Evolutionary conservation across 2,329 filamentous ascomycete genomes (phyloP), one percentile per base, ranked within the genome.

Genomic region (Pseudogymnoascus sp.): DNA sequence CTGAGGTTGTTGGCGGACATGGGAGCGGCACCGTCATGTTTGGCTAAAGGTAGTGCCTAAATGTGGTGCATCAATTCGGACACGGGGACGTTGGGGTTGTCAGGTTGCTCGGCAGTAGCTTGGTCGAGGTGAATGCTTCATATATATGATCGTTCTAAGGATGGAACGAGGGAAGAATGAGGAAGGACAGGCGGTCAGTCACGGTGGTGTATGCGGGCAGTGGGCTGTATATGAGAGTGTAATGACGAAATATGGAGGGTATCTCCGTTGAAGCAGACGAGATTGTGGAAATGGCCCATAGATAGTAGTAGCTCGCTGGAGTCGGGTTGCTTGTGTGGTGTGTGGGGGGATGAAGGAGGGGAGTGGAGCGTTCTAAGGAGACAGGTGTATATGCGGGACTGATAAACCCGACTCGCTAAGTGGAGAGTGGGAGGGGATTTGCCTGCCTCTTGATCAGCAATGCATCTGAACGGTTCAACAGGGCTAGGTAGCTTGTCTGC

Each of bases 1-100:
- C 47, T 53, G 47, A 53, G 6, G 47, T 31, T 16, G 47, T 53
- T 53, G n/a, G 29, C 19, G 59, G 59, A 61, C 59, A 61, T 42
- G 59, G 59, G 59, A 61, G 59, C 19, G 59, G 33, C 31, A 61
- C 29, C 29, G 59, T 61, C 59, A 61, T 61, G 59, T 24, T 61
- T 37, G 59, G 47, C 47, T 53, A 53, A 53, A 53, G 47, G 47
- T 10, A 53, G 47, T 31, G 47, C 47, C 47, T 53, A 53, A 53
- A 53, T 31, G 47, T 31, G 47, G 47, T 53, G 47, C 47, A 53
- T 53, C 47, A 53, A 53, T 53, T 53, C 47, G 47, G 47, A 31
- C 26, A 53, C 16, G 6, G 47, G 47, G 47, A 31, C 14, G 26
- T 53, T 16, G 47, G 44, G 26, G 24, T 53, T 10, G 44, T 47